A percentile compares a stretch with the other conserved stretches of the same genome.
These are phyloP conservation scores for Ilyonectria mors-panacis DNA, from an alignment of 2,329 filamentous ascomycete species.

Conservation along the genomic window DNA sequence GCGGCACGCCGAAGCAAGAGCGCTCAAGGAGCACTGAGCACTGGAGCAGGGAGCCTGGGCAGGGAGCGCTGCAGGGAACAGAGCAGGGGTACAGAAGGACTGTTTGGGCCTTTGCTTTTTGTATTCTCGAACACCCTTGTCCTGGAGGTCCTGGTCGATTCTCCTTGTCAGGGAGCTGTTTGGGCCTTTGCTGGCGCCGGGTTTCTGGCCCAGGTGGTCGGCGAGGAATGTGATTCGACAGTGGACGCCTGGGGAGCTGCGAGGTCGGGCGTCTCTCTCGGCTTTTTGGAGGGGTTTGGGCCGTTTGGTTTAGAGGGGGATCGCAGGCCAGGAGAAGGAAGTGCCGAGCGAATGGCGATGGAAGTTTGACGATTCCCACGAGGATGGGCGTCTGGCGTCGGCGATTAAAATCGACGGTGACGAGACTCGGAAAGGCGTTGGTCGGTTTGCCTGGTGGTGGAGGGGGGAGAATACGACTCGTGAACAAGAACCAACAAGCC, in stretches of 20 bases:
- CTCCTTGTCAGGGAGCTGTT: constrained; percentile 42
- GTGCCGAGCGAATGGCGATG: constrained; percentile 46
- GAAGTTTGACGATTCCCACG: constrained; percentile 35
- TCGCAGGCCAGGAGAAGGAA: constrained; percentile 29
- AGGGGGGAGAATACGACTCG: neutral
- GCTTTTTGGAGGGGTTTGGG: constrained; percentile 28
- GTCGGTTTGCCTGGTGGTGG: constrained; percentile 13
- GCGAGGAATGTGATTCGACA: constrained; percentile 50
- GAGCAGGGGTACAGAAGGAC: constrained; percentile 31
- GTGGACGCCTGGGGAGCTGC: constrained; percentile 32
- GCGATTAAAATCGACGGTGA: constrained; percentile 36
- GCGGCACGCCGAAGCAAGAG: constrained; percentile 41
- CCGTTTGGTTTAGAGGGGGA: constrained; percentile 38
- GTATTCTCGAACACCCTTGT: constrained; percentile 47
- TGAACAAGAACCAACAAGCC: neutral
- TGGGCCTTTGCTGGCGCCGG: constrained; percentile 47
- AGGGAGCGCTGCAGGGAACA: constrained; percentile 40
- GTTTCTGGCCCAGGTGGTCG: constrained; percentile 48
- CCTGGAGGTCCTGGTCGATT: constrained; percentile 34
- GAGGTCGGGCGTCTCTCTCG: constrained; percentile 29
- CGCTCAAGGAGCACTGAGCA: constrained; percentile 3
- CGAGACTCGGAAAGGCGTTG: constrained; percentile 18
- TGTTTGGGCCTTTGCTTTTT: constrained; percentile 42
- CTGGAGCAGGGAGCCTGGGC: constrained; percentile 27
- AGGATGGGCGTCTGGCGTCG: constrained; percentile 38